Conservation (phyloP, 345 rosid species). For the Arabidopsis arenosa region DNA sequence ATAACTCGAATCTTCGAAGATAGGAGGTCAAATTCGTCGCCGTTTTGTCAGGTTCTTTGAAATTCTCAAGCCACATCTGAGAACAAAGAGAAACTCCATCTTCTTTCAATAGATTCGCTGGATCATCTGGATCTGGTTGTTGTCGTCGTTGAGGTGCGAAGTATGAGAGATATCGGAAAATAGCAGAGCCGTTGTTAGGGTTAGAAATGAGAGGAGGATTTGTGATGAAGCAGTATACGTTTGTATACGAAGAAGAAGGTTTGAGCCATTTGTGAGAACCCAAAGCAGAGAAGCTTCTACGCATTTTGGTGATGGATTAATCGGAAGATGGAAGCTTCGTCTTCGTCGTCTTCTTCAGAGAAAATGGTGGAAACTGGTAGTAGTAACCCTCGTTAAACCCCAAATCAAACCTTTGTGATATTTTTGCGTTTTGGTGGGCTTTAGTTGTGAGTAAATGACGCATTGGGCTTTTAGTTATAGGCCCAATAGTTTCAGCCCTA, state of each 20-base stretch:
- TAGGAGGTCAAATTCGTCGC: conserved; percentile 66
- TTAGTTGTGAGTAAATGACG: neutral
- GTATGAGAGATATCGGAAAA: conserved; percentile 59
- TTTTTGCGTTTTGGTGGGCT: neutral
- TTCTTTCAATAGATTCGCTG: conserved; percentile 78
- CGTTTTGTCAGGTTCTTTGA: conserved; percentile 57
- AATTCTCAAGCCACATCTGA: conserved; percentile 91
- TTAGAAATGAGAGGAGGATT: conserved; percentile 36
- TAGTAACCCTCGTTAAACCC: conserved; percentile 42
- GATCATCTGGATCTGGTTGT: conserved; percentile 81
- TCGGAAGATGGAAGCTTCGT: conserved; percentile 7
- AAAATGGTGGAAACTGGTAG: conserved; percentile 18
- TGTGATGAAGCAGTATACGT: conserved; percentile 34
- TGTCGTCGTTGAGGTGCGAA: conserved; percentile 61
- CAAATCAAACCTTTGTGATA: conserved; percentile 3
- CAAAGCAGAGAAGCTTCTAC: conserved; percentile 51
- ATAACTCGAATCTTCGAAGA: conserved; percentile 82
- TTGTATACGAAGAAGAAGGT: conserved; percentile 30
- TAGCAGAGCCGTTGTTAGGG: conserved; percentile 41
- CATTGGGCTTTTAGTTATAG: neutral
- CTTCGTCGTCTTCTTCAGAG: conserved; percentile 28
- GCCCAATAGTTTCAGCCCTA: neutral
- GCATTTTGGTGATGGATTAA: conserved; percentile 49
- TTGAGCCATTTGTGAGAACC: conserved; percentile 44
- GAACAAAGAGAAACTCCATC: conserved; percentile 93